Evolutionary conservation across 1,284 basidiomycete genomes (phyloP).

Genomic region (Cryptococcus sp.): DNA sequence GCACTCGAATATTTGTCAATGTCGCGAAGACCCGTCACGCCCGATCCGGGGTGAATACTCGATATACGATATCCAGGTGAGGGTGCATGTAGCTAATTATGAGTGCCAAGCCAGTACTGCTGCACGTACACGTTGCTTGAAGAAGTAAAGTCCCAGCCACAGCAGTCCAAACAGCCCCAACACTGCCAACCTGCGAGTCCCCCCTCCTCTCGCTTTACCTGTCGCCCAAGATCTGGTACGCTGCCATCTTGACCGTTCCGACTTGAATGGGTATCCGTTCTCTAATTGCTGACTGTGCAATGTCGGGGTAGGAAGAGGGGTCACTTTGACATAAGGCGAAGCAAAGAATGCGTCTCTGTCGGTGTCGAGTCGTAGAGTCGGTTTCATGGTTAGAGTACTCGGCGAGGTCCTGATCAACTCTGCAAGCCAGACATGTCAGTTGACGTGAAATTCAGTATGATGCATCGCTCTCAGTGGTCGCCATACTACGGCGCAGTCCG

Average conservation of each 20-base stretch:
- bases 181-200: neutral
- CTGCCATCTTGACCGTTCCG: neutral
- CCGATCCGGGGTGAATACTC: too few relatives aligned
- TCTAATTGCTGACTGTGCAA: neutral
- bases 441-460: too few relatives aligned
- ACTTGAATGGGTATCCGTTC: neutral
- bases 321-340: neutral
- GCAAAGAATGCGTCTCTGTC: neutral
- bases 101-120: too few relatives aligned
- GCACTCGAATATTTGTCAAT: constrained; percentile 46
- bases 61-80: too few relatives aligned
- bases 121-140: neutral
- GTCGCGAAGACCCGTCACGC: neutral
- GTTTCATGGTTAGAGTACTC: neutral
- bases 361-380: neutral
- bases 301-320: neutral
- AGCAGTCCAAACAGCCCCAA: neutral
- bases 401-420: too few relatives aligned
- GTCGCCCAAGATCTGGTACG: neutral
- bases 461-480: too few relatives aligned
- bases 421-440: too few relatives aligned
- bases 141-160: neutral
- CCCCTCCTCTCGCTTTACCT: neutral
- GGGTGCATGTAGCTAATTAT: too few relatives aligned
- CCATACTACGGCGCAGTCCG: too few relatives aligned